Evolutionary conservation across 2,329 filamentous ascomycete genomes (phyloP).

Genomic region (Aspergillus calidoustus): DNA sequence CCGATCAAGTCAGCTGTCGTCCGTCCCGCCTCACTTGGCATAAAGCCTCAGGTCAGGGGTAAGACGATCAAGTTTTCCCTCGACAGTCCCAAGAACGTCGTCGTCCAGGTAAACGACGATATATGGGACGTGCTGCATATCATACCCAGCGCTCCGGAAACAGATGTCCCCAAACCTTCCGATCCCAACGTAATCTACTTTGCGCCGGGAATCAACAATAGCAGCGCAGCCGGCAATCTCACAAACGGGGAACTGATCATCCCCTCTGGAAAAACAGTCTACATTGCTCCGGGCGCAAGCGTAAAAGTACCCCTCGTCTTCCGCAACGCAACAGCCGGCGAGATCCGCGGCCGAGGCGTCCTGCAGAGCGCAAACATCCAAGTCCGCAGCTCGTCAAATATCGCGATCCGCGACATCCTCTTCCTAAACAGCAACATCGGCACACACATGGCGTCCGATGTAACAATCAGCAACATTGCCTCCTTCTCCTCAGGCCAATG

Average conservation of each 20-base stretch:
- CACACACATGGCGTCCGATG: conserved; percentile 2
- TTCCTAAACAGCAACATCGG: conserved; percentile 5
- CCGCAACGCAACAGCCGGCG: not conserved
- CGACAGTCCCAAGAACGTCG: not conserved
- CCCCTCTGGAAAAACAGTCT: not conserved
- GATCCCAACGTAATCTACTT: not conserved
- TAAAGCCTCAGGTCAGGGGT: not conserved
- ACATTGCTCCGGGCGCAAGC: not conserved
- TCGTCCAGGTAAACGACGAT: conserved; percentile 10
- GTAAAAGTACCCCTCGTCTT: too few relatives aligned
- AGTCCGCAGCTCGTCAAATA: not conserved
- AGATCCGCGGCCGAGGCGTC: not conserved
- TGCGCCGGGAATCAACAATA: not conserved
- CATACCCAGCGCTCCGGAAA: not conserved
- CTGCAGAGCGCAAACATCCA: not conserved
- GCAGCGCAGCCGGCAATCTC: not conserved
- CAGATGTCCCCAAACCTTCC: not conserved
- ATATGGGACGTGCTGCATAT: conserved; percentile 11
- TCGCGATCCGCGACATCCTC: conserved; percentile 1
- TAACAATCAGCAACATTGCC: not conserved
- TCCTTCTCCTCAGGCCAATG: conserved; percentile 35
- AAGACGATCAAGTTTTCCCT: conserved; percentile 3
- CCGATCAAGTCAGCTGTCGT: not conserved
- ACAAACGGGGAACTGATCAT: not conserved
- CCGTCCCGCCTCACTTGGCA: not conserved